Evolutionary conservation across 108 stramenopile species (phyloP).

Genomic region (Cyclotella cryptica): DNA sequence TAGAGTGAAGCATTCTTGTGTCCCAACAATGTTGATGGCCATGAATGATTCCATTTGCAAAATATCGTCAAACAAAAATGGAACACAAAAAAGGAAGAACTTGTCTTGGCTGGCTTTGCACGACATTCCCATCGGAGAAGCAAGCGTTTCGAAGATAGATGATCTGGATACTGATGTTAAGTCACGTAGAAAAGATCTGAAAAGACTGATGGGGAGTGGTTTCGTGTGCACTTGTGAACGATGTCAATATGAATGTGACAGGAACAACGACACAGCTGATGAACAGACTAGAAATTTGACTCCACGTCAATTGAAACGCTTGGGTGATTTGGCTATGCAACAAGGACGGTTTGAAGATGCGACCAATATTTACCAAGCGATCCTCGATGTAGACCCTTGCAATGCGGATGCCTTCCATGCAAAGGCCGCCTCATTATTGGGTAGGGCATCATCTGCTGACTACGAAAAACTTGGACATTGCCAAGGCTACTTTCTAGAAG

Average conservation of each 20-base stretch:
- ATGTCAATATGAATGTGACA: conserved; percentile 44
- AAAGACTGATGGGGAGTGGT: conserved; percentile 30
- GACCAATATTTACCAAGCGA: conserved; percentile 46
- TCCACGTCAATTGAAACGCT: conserved; percentile 30
- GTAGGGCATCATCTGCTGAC: conserved; percentile 27
- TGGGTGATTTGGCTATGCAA: conserved; percentile 74
- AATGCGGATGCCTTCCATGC: conserved; percentile 53
- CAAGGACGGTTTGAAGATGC: conserved; percentile 63
- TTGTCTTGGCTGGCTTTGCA: conserved; percentile 47
- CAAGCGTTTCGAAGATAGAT: conserved; percentile 36
- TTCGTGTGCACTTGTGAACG: conserved; percentile 53
- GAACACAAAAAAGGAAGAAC: neutral
- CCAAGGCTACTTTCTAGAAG: conserved; percentile 57
- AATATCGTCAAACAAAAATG: neutral
- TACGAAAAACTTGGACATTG: conserved; percentile 63
- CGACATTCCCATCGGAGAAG: conserved; percentile 29
- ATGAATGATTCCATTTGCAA: neutral
- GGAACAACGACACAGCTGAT: neutral
- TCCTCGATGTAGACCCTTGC: conserved; percentile 29
- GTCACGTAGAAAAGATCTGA: conserved; percentile 28
- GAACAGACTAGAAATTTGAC: conserved; percentile 5
- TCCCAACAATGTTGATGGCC: conserved; percentile 36
- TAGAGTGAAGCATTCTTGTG: conserved; percentile 40
- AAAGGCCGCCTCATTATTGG: conserved; percentile 46
- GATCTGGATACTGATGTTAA: conserved; percentile 19